Evolutionary conservation across 2,329 filamentous ascomycete genomes (phyloP), one percentile per base, ranked within the genome.

Genomic region (Leptographium lundbergii): DNA sequence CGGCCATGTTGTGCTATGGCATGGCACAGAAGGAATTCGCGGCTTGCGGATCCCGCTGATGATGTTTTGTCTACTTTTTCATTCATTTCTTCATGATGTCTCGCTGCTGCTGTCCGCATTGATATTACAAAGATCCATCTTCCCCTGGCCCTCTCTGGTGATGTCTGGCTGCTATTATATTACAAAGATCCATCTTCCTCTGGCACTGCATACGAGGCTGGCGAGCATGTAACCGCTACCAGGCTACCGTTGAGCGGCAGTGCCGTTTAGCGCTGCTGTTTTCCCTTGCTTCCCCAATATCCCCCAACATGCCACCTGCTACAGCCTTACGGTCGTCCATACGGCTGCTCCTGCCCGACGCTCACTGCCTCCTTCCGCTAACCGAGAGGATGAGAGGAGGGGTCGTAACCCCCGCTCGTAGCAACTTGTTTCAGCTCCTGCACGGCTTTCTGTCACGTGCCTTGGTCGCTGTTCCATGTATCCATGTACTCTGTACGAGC

Each of bases 261-360:
- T 67, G 66, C 64, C 63, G 54, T 62, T 56, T 66, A 66, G 64
- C 63, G 65, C 34, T 56, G 42, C 32, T 42, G 39, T 42, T 42
- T 19, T 19, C 39, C 39, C 39, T 17, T n/a, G 10, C 34, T n/a
- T 29, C 56, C 56, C 51, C 59, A 54, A 51, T 57, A 27, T 55
- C 17, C 36, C 36, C 36, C 13, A 17, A 5, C 2, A 39, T 17
- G 22, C 19, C 22, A 4, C 14, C 24, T n/a, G 22, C 6, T 42
- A n/a, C 27, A 27, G 36, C 36, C 25, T 25, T 56, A n/a, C n/a
- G 54, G 7, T 22, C 13, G 17, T n/a, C 19, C 19, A 10, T 6
- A 34, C 32, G 2, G 32, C 32, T 34, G 32, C 32, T 34, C 32
- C 32, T 34, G 32, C 9, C 32, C 9, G 32, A 34, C 9, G 32